Evolutionary conservation across 2,329 filamentous ascomycete species (phyloP).

Genomic region (Fusarium sp.): DNA sequence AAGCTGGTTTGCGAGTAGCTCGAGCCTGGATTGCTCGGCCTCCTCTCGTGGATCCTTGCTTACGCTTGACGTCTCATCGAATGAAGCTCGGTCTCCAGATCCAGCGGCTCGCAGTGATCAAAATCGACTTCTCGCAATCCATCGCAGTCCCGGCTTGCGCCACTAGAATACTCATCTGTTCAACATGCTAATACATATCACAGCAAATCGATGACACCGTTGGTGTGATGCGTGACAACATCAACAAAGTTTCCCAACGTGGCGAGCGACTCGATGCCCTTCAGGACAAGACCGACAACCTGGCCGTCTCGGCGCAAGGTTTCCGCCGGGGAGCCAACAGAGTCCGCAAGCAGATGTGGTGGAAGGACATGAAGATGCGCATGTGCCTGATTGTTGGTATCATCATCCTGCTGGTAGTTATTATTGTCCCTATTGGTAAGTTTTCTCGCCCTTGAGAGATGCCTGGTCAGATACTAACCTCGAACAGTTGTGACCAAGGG

Average conservation of each 20-base stretch:
- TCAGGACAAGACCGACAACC: slow-evolving; percentile 94
- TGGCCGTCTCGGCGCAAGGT: slow-evolving; percentile 91
- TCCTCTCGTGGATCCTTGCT: neutral
- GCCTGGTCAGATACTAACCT: slow-evolving; percentile 18
- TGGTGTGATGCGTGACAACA: slow-evolving; percentile 95
- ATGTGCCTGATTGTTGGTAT: slow-evolving; percentile 94
- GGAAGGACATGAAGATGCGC: slow-evolving; percentile 99
- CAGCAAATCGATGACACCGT: slow-evolving; percentile 99
- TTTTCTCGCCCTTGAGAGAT: neutral
- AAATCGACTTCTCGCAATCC: slow-evolving; percentile 1
- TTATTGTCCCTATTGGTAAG: slow-evolving; percentile 91
- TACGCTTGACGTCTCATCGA: neutral
- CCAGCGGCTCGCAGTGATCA: neutral
- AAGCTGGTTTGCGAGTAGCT: neutral
- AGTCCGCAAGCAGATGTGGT: slow-evolving; percentile 99
- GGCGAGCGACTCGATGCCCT: slow-evolving; percentile 88
- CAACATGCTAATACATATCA: slow-evolving; percentile 28
- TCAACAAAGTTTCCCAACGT: slow-evolving; percentile 95
- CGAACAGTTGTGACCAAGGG: slow-evolving; percentile 51
- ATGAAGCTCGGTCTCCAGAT: neutral
- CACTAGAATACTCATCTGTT: neutral
- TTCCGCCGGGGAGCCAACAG: slow-evolving; percentile 97
- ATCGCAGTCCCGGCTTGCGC: neutral
- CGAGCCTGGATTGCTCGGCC: neutral
- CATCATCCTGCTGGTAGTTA: slow-evolving; percentile 90